These are phyloP conservation scores for Ambrosiella xylebori DNA, from an alignment of 2,329 filamentous ascomycete species.

Conservation along the genomic window DNA sequence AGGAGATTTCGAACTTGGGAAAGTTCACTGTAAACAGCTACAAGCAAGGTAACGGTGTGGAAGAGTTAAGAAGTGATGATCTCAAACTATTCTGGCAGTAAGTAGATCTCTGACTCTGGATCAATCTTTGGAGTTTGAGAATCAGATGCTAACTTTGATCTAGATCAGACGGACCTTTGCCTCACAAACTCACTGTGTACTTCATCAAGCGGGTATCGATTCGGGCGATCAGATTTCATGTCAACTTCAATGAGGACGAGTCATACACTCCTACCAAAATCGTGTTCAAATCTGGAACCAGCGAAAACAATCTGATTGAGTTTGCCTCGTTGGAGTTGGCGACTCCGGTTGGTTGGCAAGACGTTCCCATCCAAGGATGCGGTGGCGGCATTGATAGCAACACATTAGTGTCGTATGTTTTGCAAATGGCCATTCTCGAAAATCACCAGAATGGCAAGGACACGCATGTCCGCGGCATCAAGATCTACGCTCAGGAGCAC, in stretches of 20 bases:
- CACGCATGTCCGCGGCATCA: conserved; percentile 86
- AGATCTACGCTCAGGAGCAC: conserved; percentile 53
- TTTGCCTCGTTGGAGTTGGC: conserved; percentile 67
- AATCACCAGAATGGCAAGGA: conserved; percentile 99
- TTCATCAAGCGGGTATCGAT: conserved; percentile 73
- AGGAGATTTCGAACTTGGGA: conserved; percentile 71
- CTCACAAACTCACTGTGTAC: conserved; percentile 67
- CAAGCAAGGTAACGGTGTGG: conserved; percentile 65
- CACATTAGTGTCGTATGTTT: conserved; percentile 70
- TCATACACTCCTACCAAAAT: conserved; percentile 94
- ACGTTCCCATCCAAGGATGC: conserved; percentile 46
- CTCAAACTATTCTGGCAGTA: conserved; percentile 65
- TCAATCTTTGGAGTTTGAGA: background rate
- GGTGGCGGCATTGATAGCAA: conserved; percentile 48
- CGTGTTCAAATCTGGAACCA: conserved; percentile 72
- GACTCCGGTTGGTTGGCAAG: conserved; percentile 76
- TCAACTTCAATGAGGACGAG: conserved; percentile 87
- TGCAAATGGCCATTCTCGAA: conserved; percentile 81
- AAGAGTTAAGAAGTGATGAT: conserved; percentile 58
- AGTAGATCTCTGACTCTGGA: conserved; percentile 17
- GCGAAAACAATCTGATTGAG: conserved; percentile 77
- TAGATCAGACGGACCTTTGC: conserved; percentile 68
- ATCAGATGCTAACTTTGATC: conserved; percentile 5
- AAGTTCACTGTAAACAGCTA: conserved; percentile 69
- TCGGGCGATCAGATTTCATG: conserved; percentile 60